These are phyloP conservation scores for Aquilaria agallochum DNA, from an alignment of 441 rosid genomes.

Conservation along the genomic window DNA sequence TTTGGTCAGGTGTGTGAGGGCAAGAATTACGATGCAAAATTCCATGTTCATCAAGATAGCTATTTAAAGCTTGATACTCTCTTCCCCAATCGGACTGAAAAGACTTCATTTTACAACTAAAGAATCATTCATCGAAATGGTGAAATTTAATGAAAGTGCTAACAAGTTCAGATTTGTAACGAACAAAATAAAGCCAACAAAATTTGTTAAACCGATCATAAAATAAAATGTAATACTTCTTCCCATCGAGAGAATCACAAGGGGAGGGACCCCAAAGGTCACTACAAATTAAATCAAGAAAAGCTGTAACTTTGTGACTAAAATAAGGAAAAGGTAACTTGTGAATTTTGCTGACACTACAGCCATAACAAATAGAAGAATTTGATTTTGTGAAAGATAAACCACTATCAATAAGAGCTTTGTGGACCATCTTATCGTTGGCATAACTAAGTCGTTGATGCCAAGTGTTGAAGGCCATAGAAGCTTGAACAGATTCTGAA, in stretches of 20 bases:
- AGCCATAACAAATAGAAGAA: neutral
- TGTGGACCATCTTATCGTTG: too few relatives aligned
- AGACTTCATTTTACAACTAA: too few relatives aligned
- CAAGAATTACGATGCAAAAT: too few relatives aligned
- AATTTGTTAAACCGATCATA: neutral
- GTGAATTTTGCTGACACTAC: neutral
- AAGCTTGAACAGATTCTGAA: too few relatives aligned
- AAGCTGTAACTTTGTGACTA: neutral
- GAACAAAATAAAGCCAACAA: neutral
- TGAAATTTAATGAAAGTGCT: neutral
- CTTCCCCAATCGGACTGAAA: neutral
- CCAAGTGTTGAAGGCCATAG: too few relatives aligned
- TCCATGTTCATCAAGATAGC: neutral
- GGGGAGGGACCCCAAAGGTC: too few relatives aligned
- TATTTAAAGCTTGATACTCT: neutral
- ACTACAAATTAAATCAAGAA: neutral
- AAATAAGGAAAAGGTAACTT: neutral
- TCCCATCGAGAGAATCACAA: too few relatives aligned
- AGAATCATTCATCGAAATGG: too few relatives aligned
- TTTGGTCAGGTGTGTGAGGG: neutral
- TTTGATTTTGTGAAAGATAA: too few relatives aligned
- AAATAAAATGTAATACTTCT: neutral
- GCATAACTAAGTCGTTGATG: too few relatives aligned
- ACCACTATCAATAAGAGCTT: too few relatives aligned
- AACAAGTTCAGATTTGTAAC: neutral